phyloP scores from a whole-genome alignment of 129 eudicot genomes.

The Tagetes patula region DNA sequence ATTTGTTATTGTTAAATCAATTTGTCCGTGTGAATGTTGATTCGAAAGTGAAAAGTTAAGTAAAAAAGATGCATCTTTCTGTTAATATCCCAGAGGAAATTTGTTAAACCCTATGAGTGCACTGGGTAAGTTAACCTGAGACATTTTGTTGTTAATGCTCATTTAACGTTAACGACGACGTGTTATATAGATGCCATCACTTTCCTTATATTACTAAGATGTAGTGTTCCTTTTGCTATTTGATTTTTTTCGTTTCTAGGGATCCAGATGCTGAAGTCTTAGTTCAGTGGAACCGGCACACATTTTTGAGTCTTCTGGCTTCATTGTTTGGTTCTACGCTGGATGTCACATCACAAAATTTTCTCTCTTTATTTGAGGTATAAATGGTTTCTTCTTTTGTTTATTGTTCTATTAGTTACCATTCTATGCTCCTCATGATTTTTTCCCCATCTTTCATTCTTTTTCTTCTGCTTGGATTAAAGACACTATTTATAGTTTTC shows the following conservation, averaged over 20 bases:
- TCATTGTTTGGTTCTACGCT: constrained; percentile 54
- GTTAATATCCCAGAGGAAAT: neutral
- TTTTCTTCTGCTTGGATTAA: neutral
- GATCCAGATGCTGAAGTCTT: constrained; percentile 44
- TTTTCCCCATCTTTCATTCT: neutral
- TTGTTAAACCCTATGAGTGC: too few species aligned
- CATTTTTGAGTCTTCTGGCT: constrained; percentile 56
- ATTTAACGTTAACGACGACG: too few species aligned
- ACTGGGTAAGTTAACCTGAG: too few species aligned
- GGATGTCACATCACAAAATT: constrained; percentile 52
- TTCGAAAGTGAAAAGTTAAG: neutral
- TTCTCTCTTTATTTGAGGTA: constrained; percentile 64
- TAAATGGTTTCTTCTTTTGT: constrained; percentile 7
- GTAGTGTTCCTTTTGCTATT: neutral
- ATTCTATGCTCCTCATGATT: neutral
- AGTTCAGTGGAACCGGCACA: constrained; percentile 54
- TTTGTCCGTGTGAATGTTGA: neutral
- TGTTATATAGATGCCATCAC: too few species aligned
- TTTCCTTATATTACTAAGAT: neutral
- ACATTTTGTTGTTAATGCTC: too few species aligned
- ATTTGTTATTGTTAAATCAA: neutral
- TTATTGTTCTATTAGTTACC: neutral
- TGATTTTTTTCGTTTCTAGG: constrained; percentile 43
- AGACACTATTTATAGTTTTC: neutral
- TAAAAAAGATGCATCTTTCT: neutral